Conservation (phyloP, 768 basidiomycete species). For the Boletus pseudopeckii region DNA sequence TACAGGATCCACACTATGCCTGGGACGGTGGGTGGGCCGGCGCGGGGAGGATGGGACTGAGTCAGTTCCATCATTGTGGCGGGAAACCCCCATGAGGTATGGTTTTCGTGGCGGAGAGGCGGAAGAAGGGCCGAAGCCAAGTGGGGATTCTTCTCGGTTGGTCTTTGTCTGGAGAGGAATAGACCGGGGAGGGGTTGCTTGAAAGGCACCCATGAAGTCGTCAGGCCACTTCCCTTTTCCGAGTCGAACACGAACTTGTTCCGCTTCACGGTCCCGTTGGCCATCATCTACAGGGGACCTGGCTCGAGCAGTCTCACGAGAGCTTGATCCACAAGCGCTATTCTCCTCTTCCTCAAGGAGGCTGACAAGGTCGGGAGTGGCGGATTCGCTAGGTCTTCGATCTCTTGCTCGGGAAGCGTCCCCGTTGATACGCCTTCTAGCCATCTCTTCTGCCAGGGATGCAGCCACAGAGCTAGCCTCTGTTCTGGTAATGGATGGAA, state of each 20-base stretch:
- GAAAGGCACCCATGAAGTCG: constrained; percentile 67
- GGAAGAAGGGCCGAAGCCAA: constrained; percentile 35
- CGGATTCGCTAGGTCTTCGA: constrained; percentile 61
- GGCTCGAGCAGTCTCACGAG: constrained; percentile 31
- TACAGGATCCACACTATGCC: constrained; percentile 58
- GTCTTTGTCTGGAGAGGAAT: constrained; percentile 25
- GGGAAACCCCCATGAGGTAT: constrained; percentile 46
- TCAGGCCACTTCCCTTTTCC: constrained; percentile 83
- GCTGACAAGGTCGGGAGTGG: constrained; percentile 57
- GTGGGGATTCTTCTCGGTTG: constrained; percentile 22
- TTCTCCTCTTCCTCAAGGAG: constrained; percentile 69
- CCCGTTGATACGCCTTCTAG: constrained; percentile 36
- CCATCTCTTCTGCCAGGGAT: constrained; percentile 41
- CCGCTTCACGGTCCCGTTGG: constrained; percentile 23
- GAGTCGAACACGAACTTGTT: constrained; percentile 48
- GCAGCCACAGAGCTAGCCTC: constrained; percentile 60
- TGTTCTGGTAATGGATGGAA: constrained; percentile 60
- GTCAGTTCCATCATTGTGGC: constrained; percentile 47
- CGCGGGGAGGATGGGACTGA: constrained; percentile 37
- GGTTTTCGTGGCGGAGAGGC: constrained; percentile 53
- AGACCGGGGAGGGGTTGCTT: constrained; percentile 29
- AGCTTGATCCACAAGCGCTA: constrained; percentile 47
- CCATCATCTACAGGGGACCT: constrained; percentile 18
- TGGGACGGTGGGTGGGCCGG: constrained; percentile 59
- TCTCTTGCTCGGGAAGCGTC: constrained; percentile 43